Evolutionary conservation across 2,329 filamentous ascomycete genomes (phyloP), one percentile per base, ranked within the genome.

Genomic region (Scedosporium minutisporum): DNA sequence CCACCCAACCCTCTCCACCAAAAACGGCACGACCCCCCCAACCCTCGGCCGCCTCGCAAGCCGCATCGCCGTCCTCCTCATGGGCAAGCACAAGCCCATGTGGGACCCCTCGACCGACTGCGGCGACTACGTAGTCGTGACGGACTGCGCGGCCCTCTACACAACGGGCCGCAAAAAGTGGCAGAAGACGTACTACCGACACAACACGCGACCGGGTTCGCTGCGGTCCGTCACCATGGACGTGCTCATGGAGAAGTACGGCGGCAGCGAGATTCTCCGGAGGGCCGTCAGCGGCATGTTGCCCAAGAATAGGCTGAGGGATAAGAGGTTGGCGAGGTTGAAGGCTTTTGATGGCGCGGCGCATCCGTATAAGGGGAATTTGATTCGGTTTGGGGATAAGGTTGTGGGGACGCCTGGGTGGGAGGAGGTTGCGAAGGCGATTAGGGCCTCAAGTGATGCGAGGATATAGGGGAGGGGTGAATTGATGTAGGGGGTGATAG

Each of bases 71-170:
- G 81, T 88, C 62, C 82, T 91, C 65, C 86, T 97, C 61, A 97
- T 97, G 93, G 95, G 95, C 78, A 99, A 99, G 82, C 89, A 99
- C 83, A 99, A 99, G 79, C 95, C 95, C 23, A 96, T 95, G 75
- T 99, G 87, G 79, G 91, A 97, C 77, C 95, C 95, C 1, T 96
- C 92, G 23, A 97, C 93, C 65, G 95, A 99, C 82, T 97, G 95
- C 82, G 95, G 95, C 69, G 95, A 99, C 85, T 99, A 99, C 76
- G 93, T 99, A 12, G 93, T 99, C 1, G 93, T 95, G 60, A 91
- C 91, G 44, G 88, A 92, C 74, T 97, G 95, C 80, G 84, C 89
- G 48, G 87, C 93, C 58, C 81, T 99, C 59, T 87, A 93, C 78
- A 88, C 87, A 1, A 97, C 95, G 6, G 95, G 95, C 68, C 90